phyloP scores from a whole-genome alignment of 2,329 filamentous ascomycete genomes.

The Didymellaceae sp. region DNA sequence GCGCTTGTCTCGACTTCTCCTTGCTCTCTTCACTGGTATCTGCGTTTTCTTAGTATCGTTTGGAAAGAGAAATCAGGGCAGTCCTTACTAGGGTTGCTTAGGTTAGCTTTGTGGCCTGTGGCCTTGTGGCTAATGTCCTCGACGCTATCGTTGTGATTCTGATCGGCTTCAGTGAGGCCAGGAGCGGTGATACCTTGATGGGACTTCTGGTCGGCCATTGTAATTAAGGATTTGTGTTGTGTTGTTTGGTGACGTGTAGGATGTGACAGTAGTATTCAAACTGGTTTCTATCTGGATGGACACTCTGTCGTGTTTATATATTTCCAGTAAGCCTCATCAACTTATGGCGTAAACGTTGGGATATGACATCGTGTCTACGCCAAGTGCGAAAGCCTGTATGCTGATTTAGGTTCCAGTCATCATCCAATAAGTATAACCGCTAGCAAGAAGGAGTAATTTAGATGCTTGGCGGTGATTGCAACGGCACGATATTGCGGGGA shows the following conservation, averaged over 20 bases:
- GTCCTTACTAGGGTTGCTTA: slow-evolving; percentile 55
- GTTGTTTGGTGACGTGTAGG: neutral
- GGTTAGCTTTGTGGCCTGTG: slow-evolving; percentile 55
- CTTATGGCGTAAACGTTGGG: neutral
- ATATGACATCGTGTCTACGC: neutral
- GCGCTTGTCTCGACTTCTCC: slow-evolving; percentile 51
- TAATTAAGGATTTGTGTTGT: neutral
- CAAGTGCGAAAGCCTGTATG: neutral
- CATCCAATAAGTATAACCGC: neutral
- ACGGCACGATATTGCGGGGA: slow-evolving; percentile 1
- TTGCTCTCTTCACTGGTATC: slow-evolving; percentile 47
- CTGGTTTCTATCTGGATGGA: neutral
- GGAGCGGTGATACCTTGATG: slow-evolving; percentile 21
- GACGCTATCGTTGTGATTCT: slow-evolving; percentile 23
- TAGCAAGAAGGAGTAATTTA: neutral
- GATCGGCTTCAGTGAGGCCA: slow-evolving; percentile 15
- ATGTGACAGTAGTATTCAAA: too few relatives aligned
- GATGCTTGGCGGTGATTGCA: neutral
- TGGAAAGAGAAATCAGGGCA: too few relatives aligned
- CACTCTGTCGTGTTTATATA: too few relatives aligned
- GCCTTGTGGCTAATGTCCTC: slow-evolving; percentile 25
- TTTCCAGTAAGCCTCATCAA: neutral
- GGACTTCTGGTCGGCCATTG: slow-evolving; percentile 2
- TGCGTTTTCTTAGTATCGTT: too few relatives aligned
- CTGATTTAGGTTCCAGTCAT: neutral